Base-by-base conservation (phyloP, 2,329 filamentous ascomycete species). In the Colletotrichum liaoningense region DNA sequence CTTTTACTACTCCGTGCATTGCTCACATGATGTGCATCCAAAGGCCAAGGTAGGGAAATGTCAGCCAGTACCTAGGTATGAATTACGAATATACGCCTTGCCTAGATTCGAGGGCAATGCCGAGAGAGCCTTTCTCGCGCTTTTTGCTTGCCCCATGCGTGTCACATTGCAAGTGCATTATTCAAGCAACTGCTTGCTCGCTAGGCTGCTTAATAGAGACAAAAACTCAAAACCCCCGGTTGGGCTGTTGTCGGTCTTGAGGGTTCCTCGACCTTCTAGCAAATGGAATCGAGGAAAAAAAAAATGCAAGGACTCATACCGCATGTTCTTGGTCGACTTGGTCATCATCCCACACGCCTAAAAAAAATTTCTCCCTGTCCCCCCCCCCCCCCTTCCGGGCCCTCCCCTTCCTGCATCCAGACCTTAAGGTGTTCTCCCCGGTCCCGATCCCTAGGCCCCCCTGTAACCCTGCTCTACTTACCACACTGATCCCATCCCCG, bases 401-500 rank as follows among this genome's bases (percentile, higher is more conserved):
- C 54, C 54, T 28, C 16, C 56, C 65, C 64, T 67, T 24, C 65
- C 58, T 57, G 58, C 59, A 38, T 42, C 60, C 42, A 26, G 30
- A 62, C 24, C 56, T 68, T 57, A 49, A 68, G 62, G 46, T 57
- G 46, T 16, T 28, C 46, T 35, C 69, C 46, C 67, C 26, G 30
- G 64, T 35, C 64, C 69, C 63, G 69, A 71, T 62, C 69, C 33
- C 35, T 30, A 52, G 8, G 35, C 38, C 49, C 67, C 69, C 49
- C 38, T 71, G 57, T 49, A 35, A 64, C 64, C 46, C 68, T 71
- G 63, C 52, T 59, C 33, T 57, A 24, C 30, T n/a, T 49, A 49
- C 42, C 52, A 42, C 38, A 42, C 38, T 42, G 16, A 19, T 33
- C 35, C 56, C 49, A 57, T 56, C 52, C 30, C 46, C 52, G 22